Percentiles rank a stretch among this genome's conserved stretches.
Conservation (phyloP, 2,329 filamentous ascomycete genomes). For the Phaeosphaeriaceae sp. region DNA sequence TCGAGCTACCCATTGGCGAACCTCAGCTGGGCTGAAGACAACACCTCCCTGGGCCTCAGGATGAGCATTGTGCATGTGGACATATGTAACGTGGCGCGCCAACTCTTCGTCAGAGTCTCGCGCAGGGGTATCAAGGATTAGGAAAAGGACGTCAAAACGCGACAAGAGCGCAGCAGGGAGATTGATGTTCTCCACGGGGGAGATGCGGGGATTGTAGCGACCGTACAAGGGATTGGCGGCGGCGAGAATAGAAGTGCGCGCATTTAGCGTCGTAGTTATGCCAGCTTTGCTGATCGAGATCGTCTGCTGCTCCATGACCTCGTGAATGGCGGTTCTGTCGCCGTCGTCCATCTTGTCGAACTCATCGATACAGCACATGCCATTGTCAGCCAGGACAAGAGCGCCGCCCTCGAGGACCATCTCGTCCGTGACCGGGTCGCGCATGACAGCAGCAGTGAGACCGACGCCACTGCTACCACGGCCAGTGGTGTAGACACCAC, state of each 20-base stretch:
- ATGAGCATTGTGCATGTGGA: constrained; percentile 96
- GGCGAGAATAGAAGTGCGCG: constrained; percentile 92
- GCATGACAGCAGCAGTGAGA: constrained; percentile 83
- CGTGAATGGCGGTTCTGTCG: constrained; percentile 82
- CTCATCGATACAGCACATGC: constrained; percentile 86
- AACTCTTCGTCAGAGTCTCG: constrained; percentile 91
- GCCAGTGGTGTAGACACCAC: constrained; percentile 84
- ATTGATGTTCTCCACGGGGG: constrained; percentile 98
- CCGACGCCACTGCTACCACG: constrained; percentile 82
- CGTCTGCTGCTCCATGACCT: constrained; percentile 89
- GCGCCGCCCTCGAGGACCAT: constrained; percentile 85
- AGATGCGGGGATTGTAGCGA: constrained; percentile 96
- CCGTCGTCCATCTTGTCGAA: constrained; percentile 91
- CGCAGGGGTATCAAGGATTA: constrained; percentile 92
- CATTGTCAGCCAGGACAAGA: constrained; percentile 80
- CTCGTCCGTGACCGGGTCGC: constrained; percentile 82
- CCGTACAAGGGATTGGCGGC: constrained; percentile 97
- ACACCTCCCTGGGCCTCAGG: constrained; percentile 73
- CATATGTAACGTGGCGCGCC: constrained; percentile 92
- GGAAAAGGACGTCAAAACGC: constrained; percentile 95
- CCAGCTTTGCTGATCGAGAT: constrained; percentile 90
- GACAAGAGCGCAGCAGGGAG: constrained; percentile 95
- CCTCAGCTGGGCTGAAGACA: constrained; percentile 91
- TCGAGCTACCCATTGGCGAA: constrained; percentile 93
- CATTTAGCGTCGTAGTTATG: constrained; percentile 96